These are phyloP conservation scores for Pseudozyma sp. DNA, from an alignment of 1,284 basidiomycete genomes.

Conservation along the genomic window DNA sequence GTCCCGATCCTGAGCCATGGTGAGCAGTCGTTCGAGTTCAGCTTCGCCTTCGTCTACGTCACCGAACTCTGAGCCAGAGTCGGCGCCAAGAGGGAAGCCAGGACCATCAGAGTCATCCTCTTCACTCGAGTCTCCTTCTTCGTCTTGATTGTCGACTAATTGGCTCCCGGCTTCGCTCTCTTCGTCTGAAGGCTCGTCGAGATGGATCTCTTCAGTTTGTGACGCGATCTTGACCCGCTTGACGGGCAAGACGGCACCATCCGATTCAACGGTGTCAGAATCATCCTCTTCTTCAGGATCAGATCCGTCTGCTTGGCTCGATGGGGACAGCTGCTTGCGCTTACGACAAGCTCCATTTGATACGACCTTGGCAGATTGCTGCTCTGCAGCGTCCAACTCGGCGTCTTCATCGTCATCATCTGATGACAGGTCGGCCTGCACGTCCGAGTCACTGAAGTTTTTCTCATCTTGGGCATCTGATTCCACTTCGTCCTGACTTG, in stretches of 20 bases:
- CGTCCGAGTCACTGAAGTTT: slow-evolving; percentile 9
- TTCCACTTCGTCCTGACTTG: slow-evolving; percentile 7
- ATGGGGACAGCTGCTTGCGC: slow-evolving; percentile 15
- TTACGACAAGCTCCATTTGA: slow-evolving; percentile 21
- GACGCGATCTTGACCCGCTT: slow-evolving; percentile 38
- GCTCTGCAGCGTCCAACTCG: background rate
- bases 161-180: slow-evolving; percentile 9
- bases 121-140: slow-evolving; percentile 13
- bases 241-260: slow-evolving; percentile 4
- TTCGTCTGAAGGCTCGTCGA: background rate
- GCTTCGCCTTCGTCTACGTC: slow-evolving; percentile 56
- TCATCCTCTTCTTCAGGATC: slow-evolving; percentile 7
- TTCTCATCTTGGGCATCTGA: slow-evolving; percentile 6
- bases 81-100: slow-evolving; percentile 20
- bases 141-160: background rate
- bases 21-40: slow-evolving; percentile 37
- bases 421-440: slow-evolving; percentile 11
- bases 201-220: slow-evolving; percentile 7
- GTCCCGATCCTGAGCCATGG: slow-evolving; percentile 13
- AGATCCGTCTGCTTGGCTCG: slow-evolving; percentile 7
- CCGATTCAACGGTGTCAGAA: slow-evolving; percentile 22
- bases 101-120: slow-evolving; percentile 17
- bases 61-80: slow-evolving; percentile 47
- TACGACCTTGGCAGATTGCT: background rate
- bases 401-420: slow-evolving; percentile 5